Evolutionary conservation across 805 yeast species (phyloP), one percentile per base, ranked within the genome.

Genomic region (Wickerhamiella musiphila): DNA sequence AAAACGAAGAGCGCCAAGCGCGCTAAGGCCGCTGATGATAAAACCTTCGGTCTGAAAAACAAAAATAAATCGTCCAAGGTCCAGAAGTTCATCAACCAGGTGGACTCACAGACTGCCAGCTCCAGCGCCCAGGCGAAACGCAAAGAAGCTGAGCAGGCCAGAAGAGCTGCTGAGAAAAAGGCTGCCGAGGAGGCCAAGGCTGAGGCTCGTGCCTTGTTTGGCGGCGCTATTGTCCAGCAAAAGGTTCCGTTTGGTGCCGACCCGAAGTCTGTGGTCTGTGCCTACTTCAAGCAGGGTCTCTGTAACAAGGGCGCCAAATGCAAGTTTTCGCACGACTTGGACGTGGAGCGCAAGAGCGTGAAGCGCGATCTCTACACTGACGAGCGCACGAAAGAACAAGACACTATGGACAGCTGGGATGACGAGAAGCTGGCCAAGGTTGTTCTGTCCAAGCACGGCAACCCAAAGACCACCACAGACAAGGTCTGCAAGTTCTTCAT

Each of bases 221-320:
- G 73, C 20, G 58, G 70, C 0, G 62, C 70, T 4, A 62, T 81
- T 31, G 76, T 69, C 34, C 65, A 61, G 28, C 95, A 81, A 53
- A 82, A 81, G 51, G 79, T 86, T 20, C 93, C 94, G 26, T 83
- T 86, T 49, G 98, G 98, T 33, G 95, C 83, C 37, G 96, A 90
- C 58, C 98, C 98, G 34, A 86, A 90, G 58, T 71, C 93, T 1
- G 77, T 90, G 22, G 57, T 90, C 14, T 90, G 98, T 68, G 78
- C 79, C 36, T 73, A 71, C 56, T 86, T 82, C 70, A 90, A 75
- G 57, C 70, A 76, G 43, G 82, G 93, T 17, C 64, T 65, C 31
- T 90, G 98, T 68, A 70, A 74, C 42, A 59, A 59, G 38, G 65
- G 65, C 31, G 23, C 42, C 22, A 65, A 69, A 47, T 90, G 98